phyloP scores from a whole-genome alignment of 2,329 filamentous ascomycete genomes.

The Colletotrichum sp. region DNA sequence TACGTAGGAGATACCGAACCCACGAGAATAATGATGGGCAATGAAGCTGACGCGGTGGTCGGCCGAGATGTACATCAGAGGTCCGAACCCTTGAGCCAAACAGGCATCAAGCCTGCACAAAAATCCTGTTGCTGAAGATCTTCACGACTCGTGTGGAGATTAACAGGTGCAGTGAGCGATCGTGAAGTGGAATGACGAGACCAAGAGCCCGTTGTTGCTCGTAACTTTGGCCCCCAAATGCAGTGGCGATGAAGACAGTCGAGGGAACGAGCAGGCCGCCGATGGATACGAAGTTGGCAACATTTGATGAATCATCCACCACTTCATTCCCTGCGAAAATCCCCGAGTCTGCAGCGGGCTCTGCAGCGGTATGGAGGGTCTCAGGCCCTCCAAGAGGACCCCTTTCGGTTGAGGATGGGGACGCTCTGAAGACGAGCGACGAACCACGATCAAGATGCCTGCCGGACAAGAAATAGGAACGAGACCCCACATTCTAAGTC shows the following conservation, averaged over 20 bases:
- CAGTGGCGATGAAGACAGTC: neutral
- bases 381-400: conserved; percentile 1
- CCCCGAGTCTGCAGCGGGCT: conserved; percentile 18
- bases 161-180: neutral
- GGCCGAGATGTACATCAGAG: neutral
- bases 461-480: neutral
- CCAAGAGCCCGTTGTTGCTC: neutral
- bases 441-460: conserved; percentile 12
- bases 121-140: neutral
- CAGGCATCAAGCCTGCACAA: neutral
- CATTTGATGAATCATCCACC: conserved; percentile 6
- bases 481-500: neutral
- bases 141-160: neutral
- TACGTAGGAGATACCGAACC: neutral
- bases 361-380: conserved; percentile 17
- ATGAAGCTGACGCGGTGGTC: neutral
- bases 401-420: conserved; percentile 12
- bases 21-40: neutral
- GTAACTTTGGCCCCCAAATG: neutral
- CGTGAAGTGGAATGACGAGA: neutral
- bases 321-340: conserved; percentile 14
- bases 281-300: neutral
- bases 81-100: neutral
- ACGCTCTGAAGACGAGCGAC: neutral
- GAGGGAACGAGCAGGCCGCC: neutral